Conservation (phyloP, 129 eudicot genomes). For the sunflower (Helianthus annuus) region HanXRQr2.0-SUNRISE NC_035447.2:8493745-8494244, state of each 20-base stretch:
- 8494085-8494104: background rate
- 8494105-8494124: slow-evolving; percentile 25
- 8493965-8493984: background rate
- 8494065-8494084: background rate
- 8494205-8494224: slow-evolving; percentile 2
- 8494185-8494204: slow-evolving; percentile 48
- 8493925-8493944: background rate
- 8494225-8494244: background rate
- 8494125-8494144: slow-evolving; percentile 90
- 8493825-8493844: slow-evolving; percentile 88
- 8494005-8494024: background rate
- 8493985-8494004: background rate
- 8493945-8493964: background rate
- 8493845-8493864: slow-evolving; percentile 85
- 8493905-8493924: background rate
- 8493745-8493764: background rate
- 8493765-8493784: background rate
- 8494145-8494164: slow-evolving; percentile 85
- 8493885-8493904: slow-evolving; percentile 24
- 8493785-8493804: slow-evolving; percentile 64
- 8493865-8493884: slow-evolving; percentile 93
- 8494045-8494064: background rate
- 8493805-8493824: slow-evolving; percentile 84
- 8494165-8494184: slow-evolving; percentile 91
- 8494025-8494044: background rate